Percentiles rank a stretch among this genome's conserved stretches.
Conservation (phyloP, 345 rosid genomes). For the Eucalyptus albens region DNA sequence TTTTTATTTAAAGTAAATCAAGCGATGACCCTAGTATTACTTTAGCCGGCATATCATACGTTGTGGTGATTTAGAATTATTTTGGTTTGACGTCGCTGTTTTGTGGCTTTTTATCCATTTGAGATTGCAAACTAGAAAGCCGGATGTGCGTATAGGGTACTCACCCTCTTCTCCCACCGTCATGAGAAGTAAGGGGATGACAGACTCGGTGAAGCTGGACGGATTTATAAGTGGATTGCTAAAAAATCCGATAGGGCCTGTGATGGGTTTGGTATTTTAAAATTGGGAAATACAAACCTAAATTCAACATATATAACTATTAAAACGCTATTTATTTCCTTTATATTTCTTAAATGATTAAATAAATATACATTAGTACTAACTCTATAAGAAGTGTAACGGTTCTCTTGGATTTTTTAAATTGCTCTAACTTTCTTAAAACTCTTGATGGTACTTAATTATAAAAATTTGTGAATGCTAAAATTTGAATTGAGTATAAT, state of each 20-base stretch:
- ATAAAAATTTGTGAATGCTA: not conserved
- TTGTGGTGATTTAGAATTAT: not conserved
- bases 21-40: not conserved
- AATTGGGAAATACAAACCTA: not conserved
- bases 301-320: not conserved
- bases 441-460: not conserved
- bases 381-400: not conserved
- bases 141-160: not conserved
- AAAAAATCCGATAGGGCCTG: not conserved
- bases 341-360: not conserved
- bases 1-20: not conserved
- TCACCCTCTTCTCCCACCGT: not conserved
- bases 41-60: not conserved
- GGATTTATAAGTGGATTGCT: not conserved
- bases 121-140: not conserved
- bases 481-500: not conserved
- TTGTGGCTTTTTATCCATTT: not conserved
- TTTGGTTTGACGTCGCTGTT: not conserved
- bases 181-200: not conserved
- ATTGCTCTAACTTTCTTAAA: not conserved
- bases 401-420: not conserved
- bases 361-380: not conserved
- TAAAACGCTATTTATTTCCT: not conserved
- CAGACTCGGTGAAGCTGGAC: not conserved
- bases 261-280: not conserved